Percentiles rank a stretch among this genome's conserved stretches.
Conservation (phyloP, 2,329 filamentous ascomycete genomes). For the Aphanocladium album region DNA sequence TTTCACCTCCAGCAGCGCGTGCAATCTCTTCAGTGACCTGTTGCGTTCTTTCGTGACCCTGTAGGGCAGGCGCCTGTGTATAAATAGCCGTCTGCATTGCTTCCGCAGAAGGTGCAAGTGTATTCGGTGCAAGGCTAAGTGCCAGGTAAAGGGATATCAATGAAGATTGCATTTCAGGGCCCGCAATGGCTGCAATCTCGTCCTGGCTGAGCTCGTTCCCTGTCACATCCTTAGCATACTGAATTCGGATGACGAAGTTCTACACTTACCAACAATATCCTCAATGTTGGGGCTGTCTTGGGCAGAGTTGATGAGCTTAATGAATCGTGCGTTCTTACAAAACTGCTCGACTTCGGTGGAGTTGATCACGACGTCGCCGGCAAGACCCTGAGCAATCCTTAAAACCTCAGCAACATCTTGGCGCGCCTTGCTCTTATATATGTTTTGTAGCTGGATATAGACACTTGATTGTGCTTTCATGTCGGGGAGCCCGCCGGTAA, state of each 20-base stretch:
- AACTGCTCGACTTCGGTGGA: constrained; percentile 79
- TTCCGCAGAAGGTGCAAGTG: constrained; percentile 38
- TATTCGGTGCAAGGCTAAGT: constrained; percentile 49
- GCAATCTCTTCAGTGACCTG: constrained; percentile 62
- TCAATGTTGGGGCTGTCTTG: constrained; percentile 43
- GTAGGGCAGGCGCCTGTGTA: constrained; percentile 41
- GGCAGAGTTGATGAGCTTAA: constrained; percentile 70
- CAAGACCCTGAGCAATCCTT: constrained; percentile 50
- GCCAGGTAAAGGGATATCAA: constrained; percentile 67
- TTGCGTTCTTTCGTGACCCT: constrained; percentile 43
- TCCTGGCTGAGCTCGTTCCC: constrained; percentile 52
- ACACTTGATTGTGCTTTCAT: constrained; percentile 94
- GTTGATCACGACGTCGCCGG: constrained; percentile 51
- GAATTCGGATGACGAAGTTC: neutral
- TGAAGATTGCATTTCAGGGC: constrained; percentile 48
- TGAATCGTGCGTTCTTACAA: constrained; percentile 91
- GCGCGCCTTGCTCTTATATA: constrained; percentile 87
- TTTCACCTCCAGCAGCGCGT: constrained; percentile 74
- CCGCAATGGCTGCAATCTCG: constrained; percentile 42
- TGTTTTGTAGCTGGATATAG: constrained; percentile 84
- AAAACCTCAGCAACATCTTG: constrained; percentile 73
- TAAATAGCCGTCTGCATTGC: constrained; percentile 48
- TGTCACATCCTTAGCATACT: constrained; percentile 27
- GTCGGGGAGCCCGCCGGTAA: constrained; percentile 84
- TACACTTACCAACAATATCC: constrained; percentile 49